Percentiles rank a stretch among this genome's conserved stretches.
These are phyloP conservation scores for Isabelozyma pseudorhagii DNA, from an alignment of 805 yeast genomes.

Conservation along the genomic window DNA sequence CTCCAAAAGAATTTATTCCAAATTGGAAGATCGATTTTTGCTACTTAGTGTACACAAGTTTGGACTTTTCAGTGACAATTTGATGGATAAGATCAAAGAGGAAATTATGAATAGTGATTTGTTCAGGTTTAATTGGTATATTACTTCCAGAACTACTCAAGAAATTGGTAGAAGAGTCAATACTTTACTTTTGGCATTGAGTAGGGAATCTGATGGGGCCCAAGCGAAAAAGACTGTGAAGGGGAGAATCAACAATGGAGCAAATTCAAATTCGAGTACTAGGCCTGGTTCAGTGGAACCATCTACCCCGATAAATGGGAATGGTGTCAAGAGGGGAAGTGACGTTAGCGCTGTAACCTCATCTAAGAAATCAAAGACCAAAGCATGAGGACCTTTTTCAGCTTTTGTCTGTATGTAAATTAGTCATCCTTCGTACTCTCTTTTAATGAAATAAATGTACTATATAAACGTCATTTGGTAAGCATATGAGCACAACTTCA, in stretches of 20 bases:
- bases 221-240: constrained; percentile 46
- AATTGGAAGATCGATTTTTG: constrained; percentile 67
- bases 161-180: constrained; percentile 69
- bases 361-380: neutral
- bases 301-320: neutral
- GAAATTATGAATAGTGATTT: constrained; percentile 58
- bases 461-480: no score
- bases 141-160: constrained; percentile 66
- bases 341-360: constrained; percentile 1
- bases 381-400: neutral
- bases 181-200: constrained; percentile 63
- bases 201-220: constrained; percentile 67
- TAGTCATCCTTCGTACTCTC: no score
- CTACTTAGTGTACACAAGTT: constrained; percentile 58
- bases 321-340: constrained; percentile 3
- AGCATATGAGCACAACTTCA: no score
- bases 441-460: neutral
- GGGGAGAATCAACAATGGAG: constrained; percentile 5
- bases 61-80: constrained; percentile 58
- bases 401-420: neutral
- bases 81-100: constrained; percentile 62
- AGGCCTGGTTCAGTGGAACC: constrained; percentile 38
- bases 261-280: constrained; percentile 22
- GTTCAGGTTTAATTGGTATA: constrained; percentile 72
- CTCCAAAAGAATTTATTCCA: constrained; percentile 69